Evolutionary conservation across 1,284 basidiomycete species (phyloP).

Genomic region (Trichosporon sp.): DNA sequence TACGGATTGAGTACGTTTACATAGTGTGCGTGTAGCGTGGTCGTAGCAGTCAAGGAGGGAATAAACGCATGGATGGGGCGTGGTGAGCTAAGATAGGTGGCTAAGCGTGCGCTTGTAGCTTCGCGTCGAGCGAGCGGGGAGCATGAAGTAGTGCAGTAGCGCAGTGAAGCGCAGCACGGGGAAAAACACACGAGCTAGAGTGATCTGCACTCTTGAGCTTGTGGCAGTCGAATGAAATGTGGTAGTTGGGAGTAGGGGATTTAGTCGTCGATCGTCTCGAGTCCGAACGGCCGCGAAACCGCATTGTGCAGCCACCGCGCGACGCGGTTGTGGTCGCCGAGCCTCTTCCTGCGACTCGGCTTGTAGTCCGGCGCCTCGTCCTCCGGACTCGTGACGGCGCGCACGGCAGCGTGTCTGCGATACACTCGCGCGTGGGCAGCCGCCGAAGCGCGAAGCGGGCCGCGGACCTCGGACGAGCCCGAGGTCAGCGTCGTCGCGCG

Average conservation of each 20-base stretch:
- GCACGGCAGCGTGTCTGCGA: not conserved
- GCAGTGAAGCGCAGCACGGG: no score
- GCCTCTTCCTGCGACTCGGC: not conserved
- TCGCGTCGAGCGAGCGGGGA: no score
- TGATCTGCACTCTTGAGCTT: no score
- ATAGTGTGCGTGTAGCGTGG: not conserved
- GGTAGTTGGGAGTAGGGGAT: not conserved
- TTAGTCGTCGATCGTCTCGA: constrained; percentile 17
- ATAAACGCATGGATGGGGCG: not conserved
- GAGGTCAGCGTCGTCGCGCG: constrained; percentile 13
- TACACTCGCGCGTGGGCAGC: constrained; percentile 20
- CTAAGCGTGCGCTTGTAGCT: no score
- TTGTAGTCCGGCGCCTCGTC: constrained; percentile 2
- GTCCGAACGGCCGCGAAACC: constrained; percentile 19
- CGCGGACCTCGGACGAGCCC: not conserved
- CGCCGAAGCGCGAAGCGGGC: constrained; percentile 17
- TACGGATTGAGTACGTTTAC: not conserved
- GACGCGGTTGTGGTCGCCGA: constrained; percentile 12
- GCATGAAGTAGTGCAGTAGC: no score
- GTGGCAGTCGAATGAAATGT: not conserved
- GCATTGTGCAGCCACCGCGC: constrained; percentile 17
- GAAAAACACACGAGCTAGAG: no score
- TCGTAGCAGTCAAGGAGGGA: not conserved
- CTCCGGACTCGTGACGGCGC: not conserved
- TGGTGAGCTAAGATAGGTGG: no score